These are phyloP conservation scores for Aspergillus spinulosporus DNA, from an alignment of 2,329 filamentous ascomycete genomes.

Conservation along the genomic window DNA sequence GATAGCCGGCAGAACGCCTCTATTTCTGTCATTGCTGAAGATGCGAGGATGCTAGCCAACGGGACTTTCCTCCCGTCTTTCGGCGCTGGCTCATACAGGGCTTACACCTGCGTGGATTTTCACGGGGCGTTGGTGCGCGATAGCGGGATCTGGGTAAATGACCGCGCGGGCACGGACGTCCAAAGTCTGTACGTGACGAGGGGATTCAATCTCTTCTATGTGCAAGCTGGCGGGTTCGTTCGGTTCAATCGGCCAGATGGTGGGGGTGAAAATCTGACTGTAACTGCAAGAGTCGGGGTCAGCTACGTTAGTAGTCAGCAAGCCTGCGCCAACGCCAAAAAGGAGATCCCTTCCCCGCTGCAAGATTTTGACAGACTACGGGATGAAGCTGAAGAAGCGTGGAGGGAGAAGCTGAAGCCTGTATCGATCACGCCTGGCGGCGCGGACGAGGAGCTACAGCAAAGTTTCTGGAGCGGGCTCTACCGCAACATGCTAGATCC, in stretches of 20 bases:
- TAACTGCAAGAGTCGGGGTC: constrained; percentile 64
- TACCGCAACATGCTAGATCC: constrained; percentile 70
- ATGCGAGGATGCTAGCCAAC: constrained; percentile 62
- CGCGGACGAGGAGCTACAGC: constrained; percentile 37
- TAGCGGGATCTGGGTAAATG: constrained; percentile 64
- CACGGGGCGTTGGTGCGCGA: constrained; percentile 54
- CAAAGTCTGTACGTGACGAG: constrained; percentile 57
- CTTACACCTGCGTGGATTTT: constrained; percentile 70
- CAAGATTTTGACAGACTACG: constrained; percentile 58
- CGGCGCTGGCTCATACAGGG: constrained; percentile 58
- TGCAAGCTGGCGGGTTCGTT: constrained; percentile 63
- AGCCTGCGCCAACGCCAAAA: constrained; percentile 67
- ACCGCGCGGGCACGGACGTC: constrained; percentile 55
- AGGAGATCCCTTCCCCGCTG: constrained; percentile 64
- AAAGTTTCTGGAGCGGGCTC: constrained; percentile 69
- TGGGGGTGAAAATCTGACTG: constrained; percentile 38
- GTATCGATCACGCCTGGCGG: constrained; percentile 39
- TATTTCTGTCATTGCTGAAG: constrained; percentile 55
- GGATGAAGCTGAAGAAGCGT: constrained; percentile 55
- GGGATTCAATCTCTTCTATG: constrained; percentile 59
- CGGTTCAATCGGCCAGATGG: constrained; percentile 56
- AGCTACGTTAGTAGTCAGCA: constrained; percentile 67
- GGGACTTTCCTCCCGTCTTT: constrained; percentile 65
- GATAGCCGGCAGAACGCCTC: constrained; percentile 61
- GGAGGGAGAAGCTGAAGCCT: constrained; percentile 56